Base-by-base conservation (phyloP, 2,329 filamentous ascomycete species). In the Clarireedia homoeocarpa region DNA sequence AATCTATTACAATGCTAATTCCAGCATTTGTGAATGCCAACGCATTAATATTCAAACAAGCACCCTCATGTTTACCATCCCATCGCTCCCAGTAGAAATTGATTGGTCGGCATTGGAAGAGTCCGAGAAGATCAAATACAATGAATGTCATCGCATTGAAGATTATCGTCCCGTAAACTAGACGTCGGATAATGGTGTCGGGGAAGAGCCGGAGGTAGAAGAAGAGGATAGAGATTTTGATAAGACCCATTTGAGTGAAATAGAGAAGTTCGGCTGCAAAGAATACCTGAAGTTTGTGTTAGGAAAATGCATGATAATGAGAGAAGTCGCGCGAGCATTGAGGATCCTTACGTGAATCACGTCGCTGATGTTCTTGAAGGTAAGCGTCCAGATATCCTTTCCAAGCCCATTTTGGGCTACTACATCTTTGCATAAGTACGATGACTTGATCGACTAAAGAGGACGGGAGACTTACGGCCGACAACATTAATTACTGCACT, bases 81-180 rank as follows among this genome's bases (percentile, higher is more conserved):
- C 79, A 84, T 34, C 69, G 69, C 0, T 66, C 71, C 81, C 81
- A 84, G 64, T 75, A 78, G 57, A 73, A 75, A 14, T 67, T 66
- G n/a, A 83, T 67, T 0, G 79, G 80, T 2, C 62, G 67, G 63
- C 79, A 82, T 59, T 81, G 74, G 10, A 63, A 61, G 40, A 58
- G 45, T 17, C 45, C 60, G 26, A 56, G n/a, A 17, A 55, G n/a
- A 30, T 57, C 55, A 51, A 63, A 62, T 14, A 57, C 30, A 6
- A 54, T 53, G 17, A 55, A 15, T 15, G 55, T 57, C 5, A 57
- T 14, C 7, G 59, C 24, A 27, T 58, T 58, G 3, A 42, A 12
- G n/a, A 50, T 20, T 3, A 57, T 59, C 15, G 51, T 55, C 20
- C 40, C 24, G 38, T 58, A 59, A 5, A 56, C 44, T 4, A 44